Percentiles rank a stretch among this genome's conserved stretches.
These are phyloP conservation scores for Fusarium devonianum DNA, from an alignment of 2,329 filamentous ascomycete genomes.

Conservation along the genomic window DNA sequence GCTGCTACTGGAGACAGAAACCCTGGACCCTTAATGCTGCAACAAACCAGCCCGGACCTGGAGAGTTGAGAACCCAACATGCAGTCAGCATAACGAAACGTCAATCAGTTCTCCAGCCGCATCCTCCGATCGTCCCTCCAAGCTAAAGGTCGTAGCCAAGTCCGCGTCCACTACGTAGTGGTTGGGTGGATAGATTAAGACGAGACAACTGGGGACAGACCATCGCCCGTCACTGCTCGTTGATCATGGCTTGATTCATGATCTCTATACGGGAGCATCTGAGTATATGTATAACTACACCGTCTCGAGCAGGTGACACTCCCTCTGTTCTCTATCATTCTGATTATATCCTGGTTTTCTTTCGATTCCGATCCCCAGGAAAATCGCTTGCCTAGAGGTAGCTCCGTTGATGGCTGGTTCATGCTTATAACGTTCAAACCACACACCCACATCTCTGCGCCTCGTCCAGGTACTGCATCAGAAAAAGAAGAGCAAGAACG, in stretches of 20 bases:
- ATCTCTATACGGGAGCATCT: no score
- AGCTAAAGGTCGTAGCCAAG: slow-evolving; percentile 7
- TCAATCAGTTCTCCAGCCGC: background rate
- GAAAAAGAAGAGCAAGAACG: no score
- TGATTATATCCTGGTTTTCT: no score
- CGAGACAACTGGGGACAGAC: slow-evolving; percentile 9
- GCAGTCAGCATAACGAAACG: background rate
- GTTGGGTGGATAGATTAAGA: slow-evolving; percentile 21
- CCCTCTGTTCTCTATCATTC: background rate
- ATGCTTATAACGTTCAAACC: background rate
- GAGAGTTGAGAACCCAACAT: slow-evolving; percentile 3
- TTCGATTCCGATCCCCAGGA: no score
- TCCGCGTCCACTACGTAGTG: slow-evolving; percentile 23
- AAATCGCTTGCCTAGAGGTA: no score
- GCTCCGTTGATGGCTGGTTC: no score
- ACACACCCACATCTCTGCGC: slow-evolving; percentile 16
- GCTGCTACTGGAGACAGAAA: slow-evolving; percentile 12
- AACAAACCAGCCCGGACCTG: slow-evolving; percentile 18
- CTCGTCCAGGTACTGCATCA: background rate
- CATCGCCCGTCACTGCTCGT: slow-evolving; percentile 15
- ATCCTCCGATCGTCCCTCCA: slow-evolving; percentile 18
- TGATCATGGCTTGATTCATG: slow-evolving; percentile 25
- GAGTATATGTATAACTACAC: slow-evolving; percentile 12
- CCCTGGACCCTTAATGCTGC: slow-evolving; percentile 29
- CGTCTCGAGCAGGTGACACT: background rate